Conservation (phyloP, 176 grass and related monocot genomes). For the Musa beccarii region DNA sequence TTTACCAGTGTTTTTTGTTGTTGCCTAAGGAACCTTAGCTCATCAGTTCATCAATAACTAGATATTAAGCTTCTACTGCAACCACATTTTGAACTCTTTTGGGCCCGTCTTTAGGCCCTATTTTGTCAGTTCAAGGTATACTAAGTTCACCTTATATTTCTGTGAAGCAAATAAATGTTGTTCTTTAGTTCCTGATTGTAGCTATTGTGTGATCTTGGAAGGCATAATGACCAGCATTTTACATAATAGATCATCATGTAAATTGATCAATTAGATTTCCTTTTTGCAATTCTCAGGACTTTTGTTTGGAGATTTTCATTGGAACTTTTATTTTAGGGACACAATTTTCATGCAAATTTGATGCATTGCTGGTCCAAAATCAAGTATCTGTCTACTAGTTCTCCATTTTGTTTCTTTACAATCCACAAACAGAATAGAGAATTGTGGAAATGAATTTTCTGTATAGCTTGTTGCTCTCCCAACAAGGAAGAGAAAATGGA, state of each 20-base stretch:
- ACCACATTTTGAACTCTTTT: background rate
- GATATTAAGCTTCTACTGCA: background rate
- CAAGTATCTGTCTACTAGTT: background rate
- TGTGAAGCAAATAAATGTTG: background rate
- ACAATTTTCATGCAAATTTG: background rate
- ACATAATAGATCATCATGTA: background rate
- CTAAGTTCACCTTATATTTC: background rate
- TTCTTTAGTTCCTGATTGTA: background rate
- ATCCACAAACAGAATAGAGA: background rate
- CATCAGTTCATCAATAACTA: background rate
- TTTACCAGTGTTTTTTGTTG: too few species aligned
- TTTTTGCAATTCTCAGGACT: background rate
- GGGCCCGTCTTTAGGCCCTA: background rate
- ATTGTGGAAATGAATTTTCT: background rate
- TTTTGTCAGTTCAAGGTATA: background rate
- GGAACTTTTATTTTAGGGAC: background rate
- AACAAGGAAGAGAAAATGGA: background rate
- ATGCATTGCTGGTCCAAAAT: background rate
- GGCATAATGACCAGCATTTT: background rate
- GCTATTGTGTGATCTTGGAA: background rate
- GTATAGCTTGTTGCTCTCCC: background rate
- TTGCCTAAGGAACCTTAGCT: too few species aligned
- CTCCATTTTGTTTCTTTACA: background rate
- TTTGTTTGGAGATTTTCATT: background rate
- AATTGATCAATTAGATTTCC: background rate